A percentile compares a stretch with the other conserved stretches of the same genome.
Conservation (phyloP, 1,139 yeast species). For the Debaryomycetaceae sp. region DNA sequence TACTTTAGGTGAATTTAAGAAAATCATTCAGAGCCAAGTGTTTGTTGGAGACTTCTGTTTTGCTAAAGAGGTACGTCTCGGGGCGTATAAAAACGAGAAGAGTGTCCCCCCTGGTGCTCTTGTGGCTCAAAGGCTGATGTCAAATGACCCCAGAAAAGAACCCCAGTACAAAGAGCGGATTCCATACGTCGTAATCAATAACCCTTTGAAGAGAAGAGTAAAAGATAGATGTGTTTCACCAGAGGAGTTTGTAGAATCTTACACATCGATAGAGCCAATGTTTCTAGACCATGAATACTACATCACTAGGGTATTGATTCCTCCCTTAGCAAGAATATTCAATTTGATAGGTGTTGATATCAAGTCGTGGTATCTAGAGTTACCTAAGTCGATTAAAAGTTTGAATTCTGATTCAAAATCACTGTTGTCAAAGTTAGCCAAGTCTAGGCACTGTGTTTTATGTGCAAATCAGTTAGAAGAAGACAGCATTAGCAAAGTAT, state of each 20-base stretch:
- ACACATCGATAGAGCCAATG: conserved; percentile 27
- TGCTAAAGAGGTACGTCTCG: conserved; percentile 85
- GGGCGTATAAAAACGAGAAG: conserved; percentile 69
- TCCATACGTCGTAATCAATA: conserved; percentile 77
- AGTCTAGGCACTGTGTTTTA: conserved; percentile 17
- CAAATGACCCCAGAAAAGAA: conserved; percentile 65
- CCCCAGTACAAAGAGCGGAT: conserved; percentile 90
- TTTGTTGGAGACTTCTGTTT: conserved; percentile 83
- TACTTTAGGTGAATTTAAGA: conserved; percentile 61
- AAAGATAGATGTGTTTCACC: conserved; percentile 83
- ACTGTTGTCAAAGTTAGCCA: conserved; percentile 13
- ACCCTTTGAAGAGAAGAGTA: conserved; percentile 60
- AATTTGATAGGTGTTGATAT: conserved; percentile 81
- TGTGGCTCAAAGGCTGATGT: conserved; percentile 60
- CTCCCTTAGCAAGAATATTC: conserved; percentile 84
- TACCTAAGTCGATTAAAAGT: conserved; percentile 40
- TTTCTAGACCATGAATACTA: conserved; percentile 80
- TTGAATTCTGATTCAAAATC: conserved; percentile 8
- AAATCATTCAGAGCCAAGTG: conserved; percentile 59
- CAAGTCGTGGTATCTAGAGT: conserved; percentile 69
- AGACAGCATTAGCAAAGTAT: conserved; percentile 11
- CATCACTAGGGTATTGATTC: conserved; percentile 75
- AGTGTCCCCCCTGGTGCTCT: conserved; percentile 90
- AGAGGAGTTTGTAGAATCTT: conserved; percentile 54
- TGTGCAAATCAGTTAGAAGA: conserved; percentile 2